Evolutionary conservation across 2,329 filamentous ascomycete genomes (phyloP).

Genomic region (Macrophomina pseudophaseolina): DNA sequence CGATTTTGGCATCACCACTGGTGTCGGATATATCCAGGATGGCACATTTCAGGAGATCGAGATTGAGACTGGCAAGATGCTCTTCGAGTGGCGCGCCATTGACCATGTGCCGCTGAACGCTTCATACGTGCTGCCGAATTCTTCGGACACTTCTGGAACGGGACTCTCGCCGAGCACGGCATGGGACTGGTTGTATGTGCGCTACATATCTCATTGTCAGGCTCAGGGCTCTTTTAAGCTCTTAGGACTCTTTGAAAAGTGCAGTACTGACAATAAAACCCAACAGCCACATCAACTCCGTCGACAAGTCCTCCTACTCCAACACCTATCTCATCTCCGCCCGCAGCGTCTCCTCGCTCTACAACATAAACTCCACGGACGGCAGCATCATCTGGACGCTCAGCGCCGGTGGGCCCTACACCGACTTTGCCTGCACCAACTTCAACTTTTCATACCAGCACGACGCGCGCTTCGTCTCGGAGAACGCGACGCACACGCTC

Average conservation of each 20-base stretch:
- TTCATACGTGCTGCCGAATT: constrained; percentile 51
- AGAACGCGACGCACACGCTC: constrained; percentile 54
- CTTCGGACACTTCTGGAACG: constrained; percentile 51
- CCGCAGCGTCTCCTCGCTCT: constrained; percentile 55
- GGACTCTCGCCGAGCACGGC: constrained; percentile 51
- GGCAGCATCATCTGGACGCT: constrained; percentile 60
- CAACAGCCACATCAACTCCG: constrained; percentile 58
- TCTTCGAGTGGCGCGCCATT: constrained; percentile 65
- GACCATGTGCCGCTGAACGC: constrained; percentile 60
- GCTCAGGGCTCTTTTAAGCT: background rate
- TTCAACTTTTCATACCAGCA: constrained; percentile 60
- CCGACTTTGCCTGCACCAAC: constrained; percentile 41
- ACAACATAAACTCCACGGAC: constrained; percentile 53
- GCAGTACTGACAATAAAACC: background rate
- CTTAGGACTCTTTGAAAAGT: background rate
- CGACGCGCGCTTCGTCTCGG: constrained; percentile 55
- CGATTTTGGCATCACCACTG: constrained; percentile 44
- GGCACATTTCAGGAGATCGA: constrained; percentile 61
- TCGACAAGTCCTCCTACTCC: constrained; percentile 54
- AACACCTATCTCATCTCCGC: constrained; percentile 62
- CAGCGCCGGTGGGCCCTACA: constrained; percentile 29
- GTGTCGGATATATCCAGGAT: constrained; percentile 58
- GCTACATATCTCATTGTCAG: no score
- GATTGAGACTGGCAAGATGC: constrained; percentile 58
- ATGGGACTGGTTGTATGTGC: constrained; percentile 55